Evolutionary conservation across 2,329 filamentous ascomycete species (phyloP).

Genomic region (Cercospora sojina): DNA sequence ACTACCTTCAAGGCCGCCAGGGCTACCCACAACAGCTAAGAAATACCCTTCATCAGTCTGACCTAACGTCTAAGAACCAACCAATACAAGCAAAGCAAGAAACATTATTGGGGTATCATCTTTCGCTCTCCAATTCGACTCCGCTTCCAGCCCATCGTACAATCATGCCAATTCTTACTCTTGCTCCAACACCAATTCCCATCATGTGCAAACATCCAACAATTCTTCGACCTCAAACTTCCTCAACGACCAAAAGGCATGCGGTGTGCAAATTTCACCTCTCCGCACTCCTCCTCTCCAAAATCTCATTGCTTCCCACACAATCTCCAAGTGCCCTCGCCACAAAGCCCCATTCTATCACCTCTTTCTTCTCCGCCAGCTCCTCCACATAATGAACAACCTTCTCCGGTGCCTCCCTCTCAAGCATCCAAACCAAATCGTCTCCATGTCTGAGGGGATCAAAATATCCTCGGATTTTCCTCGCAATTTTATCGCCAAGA

Average conservation of each 20-base stretch:
- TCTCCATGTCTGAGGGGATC: conserved; percentile 24
- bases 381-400: conserved; percentile 12
- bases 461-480: conserved; percentile 28
- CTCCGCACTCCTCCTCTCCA: conserved; percentile 8
- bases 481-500: conserved; percentile 34
- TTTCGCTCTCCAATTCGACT: background rate
- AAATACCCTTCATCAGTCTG: background rate
- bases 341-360: conserved; percentile 25
- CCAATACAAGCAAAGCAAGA: background rate
- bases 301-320: conserved; percentile 19
- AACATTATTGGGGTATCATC: background rate
- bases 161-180: background rate
- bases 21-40: background rate
- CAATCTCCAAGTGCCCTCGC: conserved; percentile 27
- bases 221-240: background rate
- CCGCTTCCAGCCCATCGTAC: background rate
- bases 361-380: conserved; percentile 10
- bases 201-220: background rate
- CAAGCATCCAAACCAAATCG: conserved; percentile 19
- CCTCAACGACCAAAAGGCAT: background rate
- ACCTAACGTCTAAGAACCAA: background rate
- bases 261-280: background rate
- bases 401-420: conserved; percentile 4
- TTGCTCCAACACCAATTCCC: background rate
- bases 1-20: background rate